A percentile compares a stretch with the other conserved stretches of the same genome.
These are phyloP conservation scores for Monilinia fructigena DNA, from an alignment of 2,329 filamentous ascomycete species.

Conservation along the genomic window DNA sequence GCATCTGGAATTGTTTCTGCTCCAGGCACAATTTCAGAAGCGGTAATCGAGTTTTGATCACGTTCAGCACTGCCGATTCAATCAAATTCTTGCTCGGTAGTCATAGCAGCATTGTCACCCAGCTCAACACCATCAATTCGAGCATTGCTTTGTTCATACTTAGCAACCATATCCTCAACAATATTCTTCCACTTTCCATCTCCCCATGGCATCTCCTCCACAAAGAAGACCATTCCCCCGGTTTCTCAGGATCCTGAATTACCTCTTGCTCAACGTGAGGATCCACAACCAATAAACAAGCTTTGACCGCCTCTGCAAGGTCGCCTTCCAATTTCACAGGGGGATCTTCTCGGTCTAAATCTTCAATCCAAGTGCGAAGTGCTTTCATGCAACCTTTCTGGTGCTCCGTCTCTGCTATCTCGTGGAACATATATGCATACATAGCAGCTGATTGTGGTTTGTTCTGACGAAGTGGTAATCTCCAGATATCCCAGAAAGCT, in stretches of 20 bases:
- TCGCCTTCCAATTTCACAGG: conserved; percentile 47
- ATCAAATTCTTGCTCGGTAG: neutral
- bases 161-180: neutral
- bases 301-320: conserved; percentile 50
- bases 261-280: conserved; percentile 39
- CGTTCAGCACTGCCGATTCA: neutral
- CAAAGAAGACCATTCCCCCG: conserved; percentile 30
- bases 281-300: conserved; percentile 57
- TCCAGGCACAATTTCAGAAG: neutral
- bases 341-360: conserved; percentile 57
- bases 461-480: conserved; percentile 51
- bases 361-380: conserved; percentile 54
- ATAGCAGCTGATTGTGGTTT: conserved; percentile 50
- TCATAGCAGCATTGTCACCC: neutral
- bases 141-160: conserved; percentile 4
- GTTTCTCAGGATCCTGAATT: conserved; percentile 19
- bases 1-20: neutral
- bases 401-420: conserved; percentile 48
- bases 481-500: conserved; percentile 61
- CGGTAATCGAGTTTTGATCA: neutral
- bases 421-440: conserved; percentile 55
- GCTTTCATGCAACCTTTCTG: conserved; percentile 48
- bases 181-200: neutral
- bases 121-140: neutral
- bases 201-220: conserved; percentile 27